Base-by-base conservation (phyloP, 2,329 filamentous ascomycete genomes). In the Cadophora sp. region DNA sequence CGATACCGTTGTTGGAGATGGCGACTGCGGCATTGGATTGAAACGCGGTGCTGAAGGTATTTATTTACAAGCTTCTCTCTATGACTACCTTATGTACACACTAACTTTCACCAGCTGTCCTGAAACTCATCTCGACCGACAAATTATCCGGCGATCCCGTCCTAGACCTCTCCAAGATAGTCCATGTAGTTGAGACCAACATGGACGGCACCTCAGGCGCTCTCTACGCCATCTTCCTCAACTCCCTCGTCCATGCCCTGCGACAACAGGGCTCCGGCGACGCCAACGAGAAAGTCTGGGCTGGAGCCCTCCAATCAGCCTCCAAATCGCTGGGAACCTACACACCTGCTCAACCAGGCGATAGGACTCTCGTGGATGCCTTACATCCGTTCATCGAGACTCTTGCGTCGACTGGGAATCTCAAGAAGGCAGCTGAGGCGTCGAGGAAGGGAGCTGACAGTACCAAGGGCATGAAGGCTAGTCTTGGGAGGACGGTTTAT, bases 401-500 rank as follows among this genome's bases (percentile, higher is more conserved):
- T 3, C 84, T 98, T 2, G 83, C 80, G 7, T 79, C 85, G 74
- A 89, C 88, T 0, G 87, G 87, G 16, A 87, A 92, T 76, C 78
- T 96, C 22, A 85, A 87, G 71, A 83, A 88, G 76, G 94, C 96
- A 8, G 93, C 93, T 0, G 83, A 88, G 73, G 93, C 92, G 1
- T 90, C 94, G 0, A 86, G 87, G 70, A 83, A 88, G 56, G 96
- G 91, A 0, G 91, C 94, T 4, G 90, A 95, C 71, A 87, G 87
- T 36, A 98, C 96, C 22, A 97, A 94, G 82, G 91, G 91, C 27
- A 97, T 99, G 94, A 88, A 91, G 78, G 93, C 96, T 50, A 96
- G 90, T 73, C 82, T 99, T 48, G 96, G 96, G 8, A 83, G 93
- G 66, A 88, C 91, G 1, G 93, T 96, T 13, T 96, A 96, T 78